A percentile compares a stretch with the other conserved stretches of the same genome.
phyloP scores from a whole-genome alignment of 768 basidiomycete species.

The Serendipita vermifera region DNA sequence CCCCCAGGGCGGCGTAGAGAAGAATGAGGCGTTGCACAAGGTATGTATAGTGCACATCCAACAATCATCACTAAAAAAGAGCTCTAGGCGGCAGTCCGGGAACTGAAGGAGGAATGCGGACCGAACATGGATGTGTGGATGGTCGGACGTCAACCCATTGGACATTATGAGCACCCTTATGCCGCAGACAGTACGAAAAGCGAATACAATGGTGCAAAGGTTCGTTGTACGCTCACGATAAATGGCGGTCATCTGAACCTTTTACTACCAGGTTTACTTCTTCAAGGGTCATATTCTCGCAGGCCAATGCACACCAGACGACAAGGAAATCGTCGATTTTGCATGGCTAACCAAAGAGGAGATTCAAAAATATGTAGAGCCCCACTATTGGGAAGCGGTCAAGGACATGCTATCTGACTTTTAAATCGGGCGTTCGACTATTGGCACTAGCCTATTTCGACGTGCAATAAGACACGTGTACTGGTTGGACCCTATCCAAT shows the following conservation, averaged over 20 bases:
- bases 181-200: conserved; percentile 16
- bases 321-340: conserved; percentile 52
- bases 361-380: conserved; percentile 54
- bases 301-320: conserved; percentile 58
- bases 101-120: conserved; percentile 61
- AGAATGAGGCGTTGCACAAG: conserved; percentile 64
- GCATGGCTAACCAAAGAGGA: conserved; percentile 95
- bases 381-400: conserved; percentile 60
- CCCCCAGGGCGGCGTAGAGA: conserved; percentile 51
- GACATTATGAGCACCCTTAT: conserved; percentile 46
- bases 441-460: no score
- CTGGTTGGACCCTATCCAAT: no score
- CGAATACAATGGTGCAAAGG: conserved; percentile 12
- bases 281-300: conserved; percentile 89
- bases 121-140: conserved; percentile 85
- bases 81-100: conserved; percentile 61
- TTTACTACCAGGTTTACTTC: conserved; percentile 61
- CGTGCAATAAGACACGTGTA: no score
- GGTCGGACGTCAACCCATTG: conserved; percentile 81
- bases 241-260: not conserved
- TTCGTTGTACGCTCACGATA: not conserved
- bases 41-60: conserved; percentile 28
- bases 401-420: conserved; percentile 70
- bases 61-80: conserved; percentile 10
- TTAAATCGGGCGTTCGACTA: no score